Conservation (phyloP, 768 basidiomycete species). For the Piloderma croceum region DNA sequence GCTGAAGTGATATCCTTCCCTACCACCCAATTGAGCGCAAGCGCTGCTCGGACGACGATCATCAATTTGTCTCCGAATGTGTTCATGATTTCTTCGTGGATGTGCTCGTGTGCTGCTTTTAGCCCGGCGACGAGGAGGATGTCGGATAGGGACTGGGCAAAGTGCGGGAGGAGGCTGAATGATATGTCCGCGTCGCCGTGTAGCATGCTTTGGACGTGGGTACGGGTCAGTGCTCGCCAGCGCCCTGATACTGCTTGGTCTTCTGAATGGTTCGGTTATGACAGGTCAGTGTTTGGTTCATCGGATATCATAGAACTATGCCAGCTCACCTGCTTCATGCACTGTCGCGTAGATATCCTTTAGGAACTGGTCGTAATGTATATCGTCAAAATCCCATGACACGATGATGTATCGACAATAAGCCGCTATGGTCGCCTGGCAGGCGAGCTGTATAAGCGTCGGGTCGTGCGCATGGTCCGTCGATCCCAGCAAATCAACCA, state of each 20-base stretch:
- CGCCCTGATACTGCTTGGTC: constrained; percentile 47
- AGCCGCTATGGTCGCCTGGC: constrained; percentile 28
- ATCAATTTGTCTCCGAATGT: constrained; percentile 41
- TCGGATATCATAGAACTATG: neutral
- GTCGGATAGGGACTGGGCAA: constrained; percentile 36
- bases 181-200: constrained; percentile 26
- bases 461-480: constrained; percentile 37
- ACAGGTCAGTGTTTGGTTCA: too few relatives aligned
- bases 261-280: constrained; percentile 31
- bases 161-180: constrained; percentile 37
- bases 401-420: constrained; percentile 30
- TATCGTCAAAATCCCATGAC: constrained; percentile 29
- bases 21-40: constrained; percentile 39
- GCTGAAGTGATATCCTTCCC: constrained; percentile 26
- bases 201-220: constrained; percentile 31
- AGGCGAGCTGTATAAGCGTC: constrained; percentile 32
- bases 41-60: constrained; percentile 39
- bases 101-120: constrained; percentile 20
- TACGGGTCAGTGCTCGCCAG: constrained; percentile 51
- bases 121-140: constrained; percentile 38
- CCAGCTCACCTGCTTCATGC: constrained; percentile 35
- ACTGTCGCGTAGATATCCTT: constrained; percentile 35
- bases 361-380: constrained; percentile 23
- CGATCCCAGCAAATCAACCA: constrained; percentile 35
- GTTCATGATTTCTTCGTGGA: constrained; percentile 34